Evolutionary conservation across 1,139 yeast genomes (phyloP), one percentile per base, ranked within the genome.

Genomic region (Chernovozyma sophiae-reginae): DNA sequence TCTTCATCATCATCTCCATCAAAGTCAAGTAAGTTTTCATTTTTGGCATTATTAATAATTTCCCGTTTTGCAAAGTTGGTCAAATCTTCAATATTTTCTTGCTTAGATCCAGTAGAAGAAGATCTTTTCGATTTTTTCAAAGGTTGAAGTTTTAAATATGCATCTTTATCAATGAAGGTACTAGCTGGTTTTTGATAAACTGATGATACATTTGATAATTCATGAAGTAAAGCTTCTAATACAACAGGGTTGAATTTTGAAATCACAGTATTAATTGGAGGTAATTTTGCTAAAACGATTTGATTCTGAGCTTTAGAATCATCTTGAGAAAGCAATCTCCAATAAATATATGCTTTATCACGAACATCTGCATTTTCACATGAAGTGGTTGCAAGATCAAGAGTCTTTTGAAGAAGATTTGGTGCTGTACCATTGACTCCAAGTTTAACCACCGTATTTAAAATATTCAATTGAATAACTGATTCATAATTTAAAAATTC

Each of bases 321-420:
- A 1, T 64, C 53, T 22, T 83, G 66, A 0, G 96, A 86, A 41
- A 92, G 68, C 41, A 94, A 68, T 55, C 98, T 79, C 97, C 97
- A 92, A 62, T 89, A 92, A 36, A 92, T 76, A 60, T 82, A 92
- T 0, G 97, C 97, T 62, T 92, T 79, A 60, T 92, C 98, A 52
- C 97, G 77, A 29, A 92, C 86, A 58, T 92, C 98, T 2, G 96
- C 85, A 56, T 89, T 89, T 49, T 87, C 95, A 41, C 89, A 76
- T 41, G 81, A 79, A 40, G 80, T 79, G 1, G 96, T 87, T 11
- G 95, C 87, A 39, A 79, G 66, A 48, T 85, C 87, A 46, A 92
- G 70, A 3, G 86, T 74, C 33, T 70, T 72, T 57, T 90, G 96
- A 45, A 92, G 72, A 24, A 80, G 58, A 14, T 65, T 68, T 11